phyloP scores from a whole-genome alignment of 768 basidiomycete species.

The Hemileccinum impolitum region DNA sequence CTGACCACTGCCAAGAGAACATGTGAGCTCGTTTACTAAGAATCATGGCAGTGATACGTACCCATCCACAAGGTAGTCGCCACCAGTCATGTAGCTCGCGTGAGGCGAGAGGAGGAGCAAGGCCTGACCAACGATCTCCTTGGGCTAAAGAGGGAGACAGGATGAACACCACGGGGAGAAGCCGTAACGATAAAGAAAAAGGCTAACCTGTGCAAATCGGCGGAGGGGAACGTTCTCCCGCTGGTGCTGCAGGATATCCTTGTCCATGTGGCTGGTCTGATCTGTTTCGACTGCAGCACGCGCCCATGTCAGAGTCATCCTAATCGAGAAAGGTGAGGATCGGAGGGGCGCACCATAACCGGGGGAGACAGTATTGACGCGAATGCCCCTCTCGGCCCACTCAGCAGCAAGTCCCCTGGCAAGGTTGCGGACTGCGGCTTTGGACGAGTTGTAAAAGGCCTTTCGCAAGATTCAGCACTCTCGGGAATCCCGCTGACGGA shows the following conservation, averaged over 20 bases:
- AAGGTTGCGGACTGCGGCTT: conserved; percentile 65
- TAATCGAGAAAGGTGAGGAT: too few species aligned
- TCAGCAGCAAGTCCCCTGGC: conserved; percentile 60
- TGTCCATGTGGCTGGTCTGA: conserved; percentile 53
- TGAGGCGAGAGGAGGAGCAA: conserved; percentile 51
- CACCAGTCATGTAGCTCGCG: conserved; percentile 56
- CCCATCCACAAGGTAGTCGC: conserved; percentile 57
- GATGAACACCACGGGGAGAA: too few species aligned
- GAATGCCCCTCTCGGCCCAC: conserved; percentile 50
- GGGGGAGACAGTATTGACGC: conserved; percentile 62
- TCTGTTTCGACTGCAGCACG: conserved; percentile 48
- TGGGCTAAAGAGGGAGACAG: conserved; percentile 34
- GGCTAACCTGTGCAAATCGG: conserved; percentile 52
- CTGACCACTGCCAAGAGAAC: conserved; percentile 16
- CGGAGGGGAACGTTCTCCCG: conserved; percentile 47
- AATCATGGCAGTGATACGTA: conserved; percentile 24
- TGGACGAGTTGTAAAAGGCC: conserved; percentile 62
- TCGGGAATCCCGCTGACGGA: too few species aligned
- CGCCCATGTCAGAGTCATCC: too few species aligned
- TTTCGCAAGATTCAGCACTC: not conserved
- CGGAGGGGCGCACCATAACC: conserved; percentile 41
- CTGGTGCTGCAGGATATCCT: conserved; percentile 47
- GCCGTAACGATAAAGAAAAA: not conserved
- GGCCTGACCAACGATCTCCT: conserved; percentile 55
- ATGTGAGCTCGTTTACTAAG: not conserved